phyloP scores from a whole-genome alignment of 352 stramenopile genomes.

The Globisporangium cederbergense region DNA sequence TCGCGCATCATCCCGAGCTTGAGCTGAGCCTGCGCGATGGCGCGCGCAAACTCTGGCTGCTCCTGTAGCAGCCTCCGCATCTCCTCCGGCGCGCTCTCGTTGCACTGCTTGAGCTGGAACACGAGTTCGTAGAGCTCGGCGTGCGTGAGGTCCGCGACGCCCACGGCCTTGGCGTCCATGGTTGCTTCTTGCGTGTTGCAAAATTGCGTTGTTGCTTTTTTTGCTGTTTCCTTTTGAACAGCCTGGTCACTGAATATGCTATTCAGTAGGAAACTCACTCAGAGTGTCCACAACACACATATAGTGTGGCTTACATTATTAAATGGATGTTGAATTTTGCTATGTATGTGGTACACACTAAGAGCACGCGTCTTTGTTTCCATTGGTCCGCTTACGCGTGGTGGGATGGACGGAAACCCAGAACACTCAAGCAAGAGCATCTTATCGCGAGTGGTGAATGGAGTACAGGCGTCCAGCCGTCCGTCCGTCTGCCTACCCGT shows the following conservation, averaged over 20 bases:
- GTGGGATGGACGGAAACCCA: background rate
- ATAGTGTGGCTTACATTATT: too few relatives aligned
- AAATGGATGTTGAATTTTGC: too few relatives aligned
- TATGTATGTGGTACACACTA: too few relatives aligned
- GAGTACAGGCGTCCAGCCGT: constrained; percentile 3
- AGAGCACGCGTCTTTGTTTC: background rate
- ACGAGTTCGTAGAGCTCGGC: constrained; percentile 74
- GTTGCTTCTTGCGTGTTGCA: background rate
- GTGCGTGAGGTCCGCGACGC: constrained; percentile 46
- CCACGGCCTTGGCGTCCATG: constrained; percentile 29
- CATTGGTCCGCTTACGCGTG: background rate
- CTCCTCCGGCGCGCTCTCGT: constrained; percentile 72
- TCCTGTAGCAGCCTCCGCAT: constrained; percentile 67
- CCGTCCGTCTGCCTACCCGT: too few relatives aligned
- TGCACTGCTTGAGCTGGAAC: constrained; percentile 77
- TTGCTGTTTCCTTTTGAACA: too few relatives aligned
- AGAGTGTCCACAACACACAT: too few relatives aligned
- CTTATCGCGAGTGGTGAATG: background rate
- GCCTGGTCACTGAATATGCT: too few relatives aligned
- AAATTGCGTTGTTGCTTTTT: too few relatives aligned
- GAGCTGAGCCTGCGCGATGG: constrained; percentile 67
- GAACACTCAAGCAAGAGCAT: constrained; percentile 1
- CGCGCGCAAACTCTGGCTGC: constrained; percentile 68
- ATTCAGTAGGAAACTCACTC: too few relatives aligned
- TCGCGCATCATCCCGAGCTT: constrained; percentile 73